Evolutionary conservation across 352 stramenopile genomes (phyloP).

Genomic region (Phytophthora podocarpi): DNA sequence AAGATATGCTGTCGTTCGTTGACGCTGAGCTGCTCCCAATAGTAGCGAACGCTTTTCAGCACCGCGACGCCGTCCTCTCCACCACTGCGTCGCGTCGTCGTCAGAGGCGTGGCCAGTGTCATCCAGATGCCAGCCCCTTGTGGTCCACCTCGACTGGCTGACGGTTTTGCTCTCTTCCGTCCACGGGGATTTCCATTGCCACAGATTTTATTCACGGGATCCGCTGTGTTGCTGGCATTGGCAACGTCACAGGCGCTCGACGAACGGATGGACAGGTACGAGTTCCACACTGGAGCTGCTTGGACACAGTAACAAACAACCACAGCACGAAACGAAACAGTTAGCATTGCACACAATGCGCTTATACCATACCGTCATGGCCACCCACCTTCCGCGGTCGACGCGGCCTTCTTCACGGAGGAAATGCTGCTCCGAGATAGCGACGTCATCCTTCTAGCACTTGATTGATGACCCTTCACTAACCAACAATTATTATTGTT

Average conservation of each 20-base stretch:
- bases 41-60: constrained; percentile 47
- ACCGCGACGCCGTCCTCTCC: constrained; percentile 21
- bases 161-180: constrained; percentile 54
- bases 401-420: constrained; percentile 35
- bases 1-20: constrained; percentile 77
- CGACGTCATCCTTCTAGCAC: constrained; percentile 18
- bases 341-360: constrained; percentile 3
- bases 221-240: not conserved
- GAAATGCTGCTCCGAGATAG: constrained; percentile 21
- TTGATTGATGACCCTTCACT: constrained; percentile 21
- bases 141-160: constrained; percentile 6
- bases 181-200: constrained; percentile 4
- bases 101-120: constrained; percentile 23
- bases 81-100: constrained; percentile 11
- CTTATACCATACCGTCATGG: not conserved
- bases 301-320: not conserved
- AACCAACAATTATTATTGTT: constrained; percentile 1
- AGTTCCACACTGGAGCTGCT: constrained; percentile 72
- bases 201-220: not conserved
- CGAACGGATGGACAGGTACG: constrained; percentile 56
- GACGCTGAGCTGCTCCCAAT: constrained; percentile 71
- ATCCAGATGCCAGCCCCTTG: constrained; percentile 28
- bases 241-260: constrained; percentile 20
- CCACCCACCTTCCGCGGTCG: constrained; percentile 29
- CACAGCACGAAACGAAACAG: not conserved